A percentile compares a stretch with the other conserved stretches of the same genome.
Conservation (phyloP, 108 stramenopile genomes). For the Cylindrotheca closterium region DNA sequence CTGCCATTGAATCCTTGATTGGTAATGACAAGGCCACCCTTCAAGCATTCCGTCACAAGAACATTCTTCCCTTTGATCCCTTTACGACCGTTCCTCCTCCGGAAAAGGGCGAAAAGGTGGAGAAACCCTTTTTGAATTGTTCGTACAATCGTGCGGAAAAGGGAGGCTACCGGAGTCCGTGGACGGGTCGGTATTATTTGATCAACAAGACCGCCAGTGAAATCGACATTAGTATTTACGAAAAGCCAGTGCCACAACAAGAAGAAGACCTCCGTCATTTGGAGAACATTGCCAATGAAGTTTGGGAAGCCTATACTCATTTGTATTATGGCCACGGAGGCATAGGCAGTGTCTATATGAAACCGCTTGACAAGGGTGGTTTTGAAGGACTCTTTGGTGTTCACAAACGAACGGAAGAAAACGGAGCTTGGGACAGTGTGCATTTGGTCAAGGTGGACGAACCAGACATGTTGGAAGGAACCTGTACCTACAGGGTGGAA, state of each 20-base stretch:
- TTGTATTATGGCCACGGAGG: slow-evolving; percentile 84
- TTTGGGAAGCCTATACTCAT: slow-evolving; percentile 91
- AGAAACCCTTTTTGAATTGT: slow-evolving; percentile 45
- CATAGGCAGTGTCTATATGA: slow-evolving; percentile 84
- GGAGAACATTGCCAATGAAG: slow-evolving; percentile 79
- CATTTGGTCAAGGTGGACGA: slow-evolving; percentile 83
- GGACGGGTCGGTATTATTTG: slow-evolving; percentile 52
- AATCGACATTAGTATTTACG: background rate
- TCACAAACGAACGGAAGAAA: slow-evolving; percentile 60
- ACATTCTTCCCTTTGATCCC: slow-evolving; percentile 9
- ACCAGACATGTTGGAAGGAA: slow-evolving; percentile 12
- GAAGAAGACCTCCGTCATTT: slow-evolving; percentile 37
- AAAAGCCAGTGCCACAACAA: background rate
- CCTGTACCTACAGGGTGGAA: slow-evolving; percentile 59
- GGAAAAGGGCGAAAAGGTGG: slow-evolving; percentile 10
- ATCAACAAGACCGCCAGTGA: slow-evolving; percentile 1
- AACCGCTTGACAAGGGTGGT: slow-evolving; percentile 31
- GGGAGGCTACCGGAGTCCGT: slow-evolving; percentile 53
- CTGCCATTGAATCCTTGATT: slow-evolving; percentile 11
- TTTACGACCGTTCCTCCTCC: slow-evolving; percentile 2
- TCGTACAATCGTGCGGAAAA: slow-evolving; percentile 42
- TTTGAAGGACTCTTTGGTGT: slow-evolving; percentile 78
- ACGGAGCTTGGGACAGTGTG: slow-evolving; percentile 85
- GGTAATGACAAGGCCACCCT: background rate
- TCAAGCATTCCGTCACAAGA: background rate